A percentile compares a stretch with the other conserved stretches of the same genome.
Evolutionary conservation across 768 basidiomycete genomes (phyloP).

Genomic region (button mushroom (Agaricus bisporus)): DNA sequence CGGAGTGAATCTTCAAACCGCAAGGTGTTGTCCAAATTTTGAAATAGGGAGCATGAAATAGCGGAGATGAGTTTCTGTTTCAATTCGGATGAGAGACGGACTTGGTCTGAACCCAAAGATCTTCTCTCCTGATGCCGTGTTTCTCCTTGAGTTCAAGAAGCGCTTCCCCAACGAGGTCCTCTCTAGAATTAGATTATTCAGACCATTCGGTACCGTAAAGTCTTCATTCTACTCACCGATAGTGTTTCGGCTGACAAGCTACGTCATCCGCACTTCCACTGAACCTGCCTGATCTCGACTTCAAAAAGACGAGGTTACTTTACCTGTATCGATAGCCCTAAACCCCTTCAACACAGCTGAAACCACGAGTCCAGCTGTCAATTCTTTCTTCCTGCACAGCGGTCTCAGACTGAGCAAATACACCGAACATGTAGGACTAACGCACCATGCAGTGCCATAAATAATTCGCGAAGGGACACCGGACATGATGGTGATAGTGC

Average conservation of each 20-base stretch:
- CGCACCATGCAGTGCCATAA: slow-evolving; percentile 59
- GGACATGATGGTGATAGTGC: slow-evolving; percentile 14
- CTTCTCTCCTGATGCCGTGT: slow-evolving; percentile 60
- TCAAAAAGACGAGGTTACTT: slow-evolving; percentile 14
- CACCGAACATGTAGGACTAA: neutral
- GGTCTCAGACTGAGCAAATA: neutral
- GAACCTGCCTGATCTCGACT: too few species aligned
- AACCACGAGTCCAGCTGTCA: slow-evolving; percentile 61
- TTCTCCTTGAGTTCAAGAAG: slow-evolving; percentile 47
- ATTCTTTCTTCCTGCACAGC: slow-evolving; percentile 64
- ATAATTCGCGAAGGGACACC: slow-evolving; percentile 33
- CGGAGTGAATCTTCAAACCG: slow-evolving; percentile 55
- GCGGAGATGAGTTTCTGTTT: neutral
- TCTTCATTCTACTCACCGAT: slow-evolving; percentile 36
- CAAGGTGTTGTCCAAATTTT: too few species aligned
- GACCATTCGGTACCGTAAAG: neutral
- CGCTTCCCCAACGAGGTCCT: slow-evolving; percentile 78
- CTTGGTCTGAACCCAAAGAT: slow-evolving; percentile 81
- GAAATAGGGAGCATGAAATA: neutral
- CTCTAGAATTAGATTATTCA: slow-evolving; percentile 31
- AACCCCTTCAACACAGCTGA: slow-evolving; percentile 74
- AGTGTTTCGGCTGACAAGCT: slow-evolving; percentile 70
- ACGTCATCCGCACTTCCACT: neutral
- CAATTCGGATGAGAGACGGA: slow-evolving; percentile 18
- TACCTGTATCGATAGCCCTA: slow-evolving; percentile 79